Percentiles rank a stretch among this genome's conserved stretches.
These are phyloP conservation scores for Aphanomyces stellatus DNA, from an alignment of 352 stramenopile genomes.

Conservation along the genomic window DNA sequence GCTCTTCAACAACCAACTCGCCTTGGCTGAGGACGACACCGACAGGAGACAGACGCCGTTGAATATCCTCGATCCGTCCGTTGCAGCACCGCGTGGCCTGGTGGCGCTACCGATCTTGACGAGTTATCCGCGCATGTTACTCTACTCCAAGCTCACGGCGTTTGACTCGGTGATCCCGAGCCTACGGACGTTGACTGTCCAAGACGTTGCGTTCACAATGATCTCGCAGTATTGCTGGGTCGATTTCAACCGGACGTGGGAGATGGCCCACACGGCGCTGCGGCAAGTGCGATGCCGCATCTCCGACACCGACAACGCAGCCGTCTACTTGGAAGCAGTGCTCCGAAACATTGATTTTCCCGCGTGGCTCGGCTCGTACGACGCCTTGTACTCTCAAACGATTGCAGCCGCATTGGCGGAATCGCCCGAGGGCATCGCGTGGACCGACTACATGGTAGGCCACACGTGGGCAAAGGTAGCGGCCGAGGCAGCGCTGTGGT, in stretches of 20 bases:
- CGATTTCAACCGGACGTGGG: not conserved
- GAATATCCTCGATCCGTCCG: not conserved
- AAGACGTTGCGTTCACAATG: not conserved
- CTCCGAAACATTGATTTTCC: conserved; percentile 6
- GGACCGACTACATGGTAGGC: not conserved
- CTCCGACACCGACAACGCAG: not conserved
- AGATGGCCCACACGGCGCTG: not conserved
- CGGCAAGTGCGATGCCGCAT: conserved; percentile 7
- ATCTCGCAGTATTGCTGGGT: conserved; percentile 7
- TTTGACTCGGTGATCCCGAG: not conserved
- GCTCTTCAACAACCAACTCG: not conserved
- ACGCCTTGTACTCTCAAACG: not conserved
- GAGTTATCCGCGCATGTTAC: not conserved
- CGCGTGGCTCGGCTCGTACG: not conserved
- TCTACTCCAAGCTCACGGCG: conserved; percentile 3
- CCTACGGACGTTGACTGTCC: not conserved
- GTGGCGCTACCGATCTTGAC: not conserved
- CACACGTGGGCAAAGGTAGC: not conserved
- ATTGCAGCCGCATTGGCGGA: not conserved
- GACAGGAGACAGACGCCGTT: not conserved
- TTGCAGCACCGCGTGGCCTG: not conserved
- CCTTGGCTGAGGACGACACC: not conserved
- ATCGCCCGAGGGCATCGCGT: not conserved
- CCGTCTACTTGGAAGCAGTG: conserved; percentile 15
- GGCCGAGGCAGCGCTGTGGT: not conserved